Evolutionary conservation across 2,329 filamentous ascomycete species (phyloP).

Genomic region (Cercospora citrullina): DNA sequence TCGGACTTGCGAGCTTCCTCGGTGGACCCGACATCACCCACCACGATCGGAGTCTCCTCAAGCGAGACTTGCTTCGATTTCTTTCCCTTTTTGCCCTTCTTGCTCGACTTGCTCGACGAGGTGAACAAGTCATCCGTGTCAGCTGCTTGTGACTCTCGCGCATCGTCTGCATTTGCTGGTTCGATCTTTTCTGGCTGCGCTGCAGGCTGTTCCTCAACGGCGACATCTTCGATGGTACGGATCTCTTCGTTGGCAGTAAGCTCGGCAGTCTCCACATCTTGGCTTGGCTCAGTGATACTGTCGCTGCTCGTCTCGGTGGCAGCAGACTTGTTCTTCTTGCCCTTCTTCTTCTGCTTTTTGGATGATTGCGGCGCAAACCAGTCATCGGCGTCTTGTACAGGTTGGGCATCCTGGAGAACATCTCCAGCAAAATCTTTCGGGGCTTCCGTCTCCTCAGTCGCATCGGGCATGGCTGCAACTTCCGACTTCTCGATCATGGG

Average conservation of each 20-base stretch:
- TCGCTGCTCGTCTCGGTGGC: neutral
- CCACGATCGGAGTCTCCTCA: neutral
- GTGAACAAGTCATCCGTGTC: conserved; percentile 3
- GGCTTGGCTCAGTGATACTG: neutral
- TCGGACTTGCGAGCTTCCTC: neutral
- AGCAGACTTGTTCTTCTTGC: conserved; percentile 33
- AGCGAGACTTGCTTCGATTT: conserved; percentile 8
- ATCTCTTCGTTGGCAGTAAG: neutral
- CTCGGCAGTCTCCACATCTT: neutral
- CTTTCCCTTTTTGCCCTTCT: conserved; percentile 31
- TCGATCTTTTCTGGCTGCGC: neutral
- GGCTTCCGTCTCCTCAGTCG: neutral
- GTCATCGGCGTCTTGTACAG: conserved; percentile 9
- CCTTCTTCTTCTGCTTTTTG: conserved; percentile 36
- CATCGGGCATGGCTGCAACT: neutral
- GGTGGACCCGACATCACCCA: neutral
- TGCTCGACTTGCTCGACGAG: conserved; percentile 6
- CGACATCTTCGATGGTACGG: neutral
- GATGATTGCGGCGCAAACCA: conserved; percentile 21
- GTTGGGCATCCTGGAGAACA: neutral
- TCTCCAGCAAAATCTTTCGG: neutral
- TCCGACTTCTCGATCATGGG: neutral
- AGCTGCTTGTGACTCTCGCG: neutral
- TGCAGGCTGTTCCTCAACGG: neutral
- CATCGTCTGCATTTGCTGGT: neutral